Evolutionary conservation across 2,329 filamentous ascomycete genomes (phyloP).

Genomic region (Whalleya microplaca): DNA sequence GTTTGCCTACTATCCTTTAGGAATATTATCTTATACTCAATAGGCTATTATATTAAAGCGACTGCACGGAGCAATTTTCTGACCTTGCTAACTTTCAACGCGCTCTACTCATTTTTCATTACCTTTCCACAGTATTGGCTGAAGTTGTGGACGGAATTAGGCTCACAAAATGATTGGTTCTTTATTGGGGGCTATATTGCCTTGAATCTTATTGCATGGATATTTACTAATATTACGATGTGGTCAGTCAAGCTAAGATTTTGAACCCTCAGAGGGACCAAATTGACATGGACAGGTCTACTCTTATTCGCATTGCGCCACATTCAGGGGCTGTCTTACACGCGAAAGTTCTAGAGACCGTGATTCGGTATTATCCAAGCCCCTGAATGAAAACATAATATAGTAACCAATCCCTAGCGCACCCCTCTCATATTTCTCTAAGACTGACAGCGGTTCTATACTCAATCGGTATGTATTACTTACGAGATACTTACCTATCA

Average conservation of each 20-base stretch:
- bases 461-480: slow-evolving; percentile 41
- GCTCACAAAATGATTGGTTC: slow-evolving; percentile 22
- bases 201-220: slow-evolving; percentile 41
- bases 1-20: too few relatives aligned
- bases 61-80: too few relatives aligned
- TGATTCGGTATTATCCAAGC: too few relatives aligned
- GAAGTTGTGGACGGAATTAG: slow-evolving; percentile 43
- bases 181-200: slow-evolving; percentile 44
- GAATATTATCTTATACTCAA: too few relatives aligned
- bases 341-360: slow-evolving; percentile 35
- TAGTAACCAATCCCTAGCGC: slow-evolving; percentile 41
- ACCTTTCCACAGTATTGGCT: slow-evolving; percentile 45
- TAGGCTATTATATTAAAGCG: too few relatives aligned
- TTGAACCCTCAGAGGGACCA: too few relatives aligned
- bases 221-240: slow-evolving; percentile 40
- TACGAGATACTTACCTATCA: neutral
- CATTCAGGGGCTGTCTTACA: slow-evolving; percentile 42
- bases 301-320: slow-evolving; percentile 40
- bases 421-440: slow-evolving; percentile 45
- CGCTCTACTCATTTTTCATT: slow-evolving; percentile 39
- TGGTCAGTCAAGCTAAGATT: too few relatives aligned
- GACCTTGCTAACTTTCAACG: slow-evolving; percentile 31
- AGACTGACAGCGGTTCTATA: slow-evolving; percentile 44
- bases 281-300: slow-evolving; percentile 33
- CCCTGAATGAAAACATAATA: too few relatives aligned